These are phyloP conservation scores for Pyrenophora seminiperda DNA, from an alignment of 2,329 filamentous ascomycete species.

Conservation along the genomic window DNA sequence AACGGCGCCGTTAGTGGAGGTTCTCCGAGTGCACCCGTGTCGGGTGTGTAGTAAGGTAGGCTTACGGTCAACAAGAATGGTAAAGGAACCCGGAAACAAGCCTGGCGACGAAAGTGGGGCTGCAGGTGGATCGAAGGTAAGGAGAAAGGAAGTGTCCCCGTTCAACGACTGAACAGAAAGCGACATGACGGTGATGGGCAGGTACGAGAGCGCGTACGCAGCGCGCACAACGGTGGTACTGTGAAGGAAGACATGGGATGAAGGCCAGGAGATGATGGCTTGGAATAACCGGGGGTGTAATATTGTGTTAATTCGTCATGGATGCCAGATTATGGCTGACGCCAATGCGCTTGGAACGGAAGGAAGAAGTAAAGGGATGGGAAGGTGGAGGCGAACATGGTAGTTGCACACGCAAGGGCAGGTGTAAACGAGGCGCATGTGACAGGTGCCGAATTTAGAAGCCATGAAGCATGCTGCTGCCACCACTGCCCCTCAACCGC, in stretches of 20 bases:
- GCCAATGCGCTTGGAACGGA: constrained; percentile 8
- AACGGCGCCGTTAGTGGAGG: too few relatives aligned
- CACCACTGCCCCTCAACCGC: constrained; percentile 5
- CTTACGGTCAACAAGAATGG: constrained; percentile 67
- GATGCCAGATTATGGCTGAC: constrained; percentile 9
- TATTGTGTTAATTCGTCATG: constrained; percentile 15
- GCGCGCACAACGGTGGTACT: constrained; percentile 4
- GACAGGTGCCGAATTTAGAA: constrained; percentile 8
- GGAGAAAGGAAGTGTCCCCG: constrained; percentile 67
- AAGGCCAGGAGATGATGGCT: constrained; percentile 1
- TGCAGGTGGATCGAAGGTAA: constrained; percentile 64
- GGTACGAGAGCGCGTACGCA: constrained; percentile 5
- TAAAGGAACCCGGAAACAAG: constrained; percentile 59
- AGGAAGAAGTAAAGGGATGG: constrained; percentile 5
- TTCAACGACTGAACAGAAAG: constrained; percentile 68
- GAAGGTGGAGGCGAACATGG: constrained; percentile 16
- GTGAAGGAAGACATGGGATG: constrained; percentile 4
- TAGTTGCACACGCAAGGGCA: constrained; percentile 15
- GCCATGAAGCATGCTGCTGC: not conserved
- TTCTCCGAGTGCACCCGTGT: too few relatives aligned
- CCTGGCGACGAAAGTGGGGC: constrained; percentile 47
- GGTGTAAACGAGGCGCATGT: constrained; percentile 14
- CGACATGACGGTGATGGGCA: constrained; percentile 56
- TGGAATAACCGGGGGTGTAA: not conserved
- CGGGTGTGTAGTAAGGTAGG: not conserved